These are phyloP conservation scores for Capniomyces stellatus DNA, from an alignment of 371 early-diverging fungal genomes.

Conservation along the genomic window DNA sequence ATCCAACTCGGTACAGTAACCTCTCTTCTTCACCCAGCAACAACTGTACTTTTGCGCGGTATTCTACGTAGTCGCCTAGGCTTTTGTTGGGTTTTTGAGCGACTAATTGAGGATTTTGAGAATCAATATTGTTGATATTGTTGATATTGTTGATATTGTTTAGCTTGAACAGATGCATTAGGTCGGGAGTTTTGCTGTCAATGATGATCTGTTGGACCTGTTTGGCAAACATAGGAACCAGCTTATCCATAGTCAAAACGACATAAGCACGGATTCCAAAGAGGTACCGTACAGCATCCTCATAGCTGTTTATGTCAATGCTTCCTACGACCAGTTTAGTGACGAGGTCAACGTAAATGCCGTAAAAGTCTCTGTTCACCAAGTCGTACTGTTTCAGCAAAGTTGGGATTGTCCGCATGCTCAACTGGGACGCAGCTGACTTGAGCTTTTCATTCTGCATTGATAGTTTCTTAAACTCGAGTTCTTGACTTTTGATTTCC, in stretches of 20 bases:
- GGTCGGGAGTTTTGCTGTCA: slow-evolving; percentile 35
- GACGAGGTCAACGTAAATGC: slow-evolving; percentile 51
- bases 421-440: slow-evolving; percentile 64
- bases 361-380: slow-evolving; percentile 41
- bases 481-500: slow-evolving; percentile 53
- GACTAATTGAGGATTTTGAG: too few species aligned
- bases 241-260: slow-evolving; percentile 73
- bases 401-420: slow-evolving; percentile 38
- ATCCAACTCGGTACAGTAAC: slow-evolving; percentile 67
- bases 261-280: slow-evolving; percentile 74
- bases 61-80: slow-evolving; percentile 54
- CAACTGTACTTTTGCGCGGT: slow-evolving; percentile 65
- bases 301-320: slow-evolving; percentile 70
- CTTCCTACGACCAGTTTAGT: slow-evolving; percentile 62
- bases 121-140: too few species aligned
- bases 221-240: slow-evolving; percentile 57
- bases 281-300: slow-evolving; percentile 72
- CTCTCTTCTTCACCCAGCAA: slow-evolving; percentile 60
- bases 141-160: slow-evolving; percentile 27
- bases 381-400: slow-evolving; percentile 17
- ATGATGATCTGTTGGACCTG: slow-evolving; percentile 46
- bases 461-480: slow-evolving; percentile 34
- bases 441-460: slow-evolving; percentile 39
- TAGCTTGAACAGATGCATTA: slow-evolving; percentile 37
- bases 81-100: too few species aligned